phyloP scores from a whole-genome alignment of 108 stramenopile species.

The Mayamaea pseudoterrestris region DNA sequence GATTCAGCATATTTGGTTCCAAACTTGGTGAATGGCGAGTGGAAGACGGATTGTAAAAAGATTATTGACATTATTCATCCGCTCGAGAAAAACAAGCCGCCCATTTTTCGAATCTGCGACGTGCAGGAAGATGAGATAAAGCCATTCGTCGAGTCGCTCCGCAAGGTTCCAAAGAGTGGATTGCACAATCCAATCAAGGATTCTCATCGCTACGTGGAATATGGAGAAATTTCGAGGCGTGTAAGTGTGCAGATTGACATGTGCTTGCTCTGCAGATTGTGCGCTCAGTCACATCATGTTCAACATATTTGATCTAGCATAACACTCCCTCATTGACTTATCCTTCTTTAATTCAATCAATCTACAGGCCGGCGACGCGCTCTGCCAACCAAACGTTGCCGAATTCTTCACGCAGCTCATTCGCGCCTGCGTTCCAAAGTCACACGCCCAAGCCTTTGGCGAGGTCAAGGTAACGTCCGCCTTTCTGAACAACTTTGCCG shows the following conservation, averaged over 20 bases:
- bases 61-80: conserved; percentile 64
- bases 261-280: neutral
- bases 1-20: conserved; percentile 35
- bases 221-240: conserved; percentile 74
- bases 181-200: conserved; percentile 86
- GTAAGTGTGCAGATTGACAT: conserved; percentile 23
- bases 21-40: conserved; percentile 68
- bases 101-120: conserved; percentile 71
- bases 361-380: conserved; percentile 66
- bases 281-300: neutral
- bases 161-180: conserved; percentile 62
- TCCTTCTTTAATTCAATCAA: too few relatives aligned
- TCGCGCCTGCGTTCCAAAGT: conserved; percentile 90
- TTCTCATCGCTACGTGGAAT: conserved; percentile 80
- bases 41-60: conserved; percentile 15
- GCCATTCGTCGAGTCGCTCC: conserved; percentile 71
- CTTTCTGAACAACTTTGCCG: conserved; percentile 84
- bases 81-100: conserved; percentile 40
- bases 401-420: conserved; percentile 88
- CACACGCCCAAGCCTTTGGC: conserved; percentile 81
- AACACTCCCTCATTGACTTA: too few relatives aligned
- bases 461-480: conserved; percentile 80
- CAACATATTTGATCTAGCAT: neutral
- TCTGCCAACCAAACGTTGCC: conserved; percentile 57
- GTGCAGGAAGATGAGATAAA: conserved; percentile 52